Evolutionary conservation across 805 yeast genomes (phyloP), one percentile per base, ranked within the genome.

Genomic region (Cyberlindnera sargentensis): DNA sequence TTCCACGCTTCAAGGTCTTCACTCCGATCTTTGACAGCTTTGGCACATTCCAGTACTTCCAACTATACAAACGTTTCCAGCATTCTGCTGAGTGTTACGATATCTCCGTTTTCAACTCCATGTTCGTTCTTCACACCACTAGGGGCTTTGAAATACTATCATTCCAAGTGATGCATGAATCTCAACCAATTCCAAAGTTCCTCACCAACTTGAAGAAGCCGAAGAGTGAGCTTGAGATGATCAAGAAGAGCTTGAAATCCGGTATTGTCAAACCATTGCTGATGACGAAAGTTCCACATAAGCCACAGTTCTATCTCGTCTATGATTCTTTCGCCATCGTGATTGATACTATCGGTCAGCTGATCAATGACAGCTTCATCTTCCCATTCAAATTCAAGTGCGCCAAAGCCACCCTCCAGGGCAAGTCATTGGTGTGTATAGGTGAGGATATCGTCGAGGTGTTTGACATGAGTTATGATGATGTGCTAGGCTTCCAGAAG

Each of bases 311-410:
- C 42, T 61, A 84, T 10, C 59, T 84, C 37, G 82, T 84, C 32
- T 87, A 84, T 64, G 84, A 75, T 44, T 80, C 79, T 42, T 80
- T 82, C 52, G 88, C 86, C 4, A 66, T 86, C 3, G 80, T 80
- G 45, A 72, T 81, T 45, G 79, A 82, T 56, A 72, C 74, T 39
- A 67, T 71, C 34, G 85, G 85, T 3, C 71, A 71, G 47, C 65
- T 80, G 33, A 70, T 76, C 7, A 55, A 63, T 33, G 64, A 62
- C 35, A 52, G 55, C 8, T 70, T 66, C 47, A 63, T 70, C 5
- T 50, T 71, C 38, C 71, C 70, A 6, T 58, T 71, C 45, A 70
- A 69, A 44, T 70, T 70, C 46, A 63, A 59, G 44, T 70, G 74
- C 44, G 51, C 62, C 1, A 60, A 59, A 2, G 73, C 70, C 5